Conservation (phyloP, 169 alveolate species). For the Blepharisma undulans region DNA sequence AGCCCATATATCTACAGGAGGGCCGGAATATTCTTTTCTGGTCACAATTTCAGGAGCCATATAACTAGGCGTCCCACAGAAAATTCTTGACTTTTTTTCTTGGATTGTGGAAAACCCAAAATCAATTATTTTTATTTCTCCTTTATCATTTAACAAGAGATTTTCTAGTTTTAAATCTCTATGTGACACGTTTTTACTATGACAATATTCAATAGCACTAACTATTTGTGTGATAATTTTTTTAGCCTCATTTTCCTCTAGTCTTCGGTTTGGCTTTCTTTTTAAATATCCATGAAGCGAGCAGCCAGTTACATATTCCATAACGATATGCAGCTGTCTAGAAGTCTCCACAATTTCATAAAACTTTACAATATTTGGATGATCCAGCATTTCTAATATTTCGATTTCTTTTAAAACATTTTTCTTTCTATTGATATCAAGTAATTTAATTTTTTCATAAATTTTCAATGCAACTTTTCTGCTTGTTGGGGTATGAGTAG, state of each 20-base stretch:
- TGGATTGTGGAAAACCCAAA: slow-evolving; percentile 85
- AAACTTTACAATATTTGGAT: slow-evolving; percentile 75
- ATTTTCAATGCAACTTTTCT: slow-evolving; percentile 84
- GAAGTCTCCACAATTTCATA: slow-evolving; percentile 73
- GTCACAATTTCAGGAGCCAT: slow-evolving; percentile 88
- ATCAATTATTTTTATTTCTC: slow-evolving; percentile 81
- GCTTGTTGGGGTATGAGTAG: slow-evolving; percentile 69
- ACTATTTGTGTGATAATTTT: slow-evolving; percentile 62
- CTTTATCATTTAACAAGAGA: slow-evolving; percentile 69
- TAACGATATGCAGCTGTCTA: slow-evolving; percentile 70
- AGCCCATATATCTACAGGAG: slow-evolving; percentile 86
- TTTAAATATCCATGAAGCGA: slow-evolving; percentile 79
- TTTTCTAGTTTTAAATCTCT: slow-evolving; percentile 88
- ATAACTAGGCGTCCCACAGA: slow-evolving; percentile 90
- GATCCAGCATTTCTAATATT: slow-evolving; percentile 70
- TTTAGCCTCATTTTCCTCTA: slow-evolving; percentile 77
- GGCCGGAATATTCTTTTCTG: slow-evolving; percentile 69
- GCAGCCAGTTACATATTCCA: slow-evolving; percentile 83
- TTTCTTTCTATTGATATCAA: slow-evolving; percentile 75
- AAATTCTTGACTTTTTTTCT: slow-evolving; percentile 68
- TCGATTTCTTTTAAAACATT: slow-evolving; percentile 82
- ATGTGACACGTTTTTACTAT: slow-evolving; percentile 78
- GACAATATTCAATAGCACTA: slow-evolving; percentile 73
- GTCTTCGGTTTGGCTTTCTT: slow-evolving; percentile 67
- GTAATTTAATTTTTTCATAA: slow-evolving; percentile 81